phyloP scores from a whole-genome alignment of 805 yeast genomes.

The Candida methanosorbosa region DNA sequence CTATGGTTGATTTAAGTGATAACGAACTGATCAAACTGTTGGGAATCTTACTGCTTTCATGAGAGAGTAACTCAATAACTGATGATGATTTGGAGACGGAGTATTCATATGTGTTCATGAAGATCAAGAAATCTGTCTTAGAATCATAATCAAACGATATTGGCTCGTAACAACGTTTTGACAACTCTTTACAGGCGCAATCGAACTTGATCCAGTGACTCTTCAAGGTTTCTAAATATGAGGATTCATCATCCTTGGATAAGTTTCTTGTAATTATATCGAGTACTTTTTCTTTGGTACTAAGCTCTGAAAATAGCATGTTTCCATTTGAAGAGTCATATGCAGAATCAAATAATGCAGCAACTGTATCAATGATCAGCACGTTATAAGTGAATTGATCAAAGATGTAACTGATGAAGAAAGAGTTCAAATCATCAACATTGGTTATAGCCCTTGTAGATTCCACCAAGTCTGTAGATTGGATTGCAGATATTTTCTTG shows the following conservation, averaged over 20 bases:
- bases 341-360: slow-evolving; percentile 7
- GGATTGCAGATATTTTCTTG: slow-evolving; percentile 2
- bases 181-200: slow-evolving; percentile 63
- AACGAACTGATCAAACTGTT: slow-evolving; percentile 4
- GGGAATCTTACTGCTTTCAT: too few species aligned
- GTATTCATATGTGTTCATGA: slow-evolving; percentile 27
- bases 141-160: slow-evolving; percentile 38
- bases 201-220: slow-evolving; percentile 64
- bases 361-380: slow-evolving; percentile 41
- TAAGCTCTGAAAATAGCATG: too few species aligned
- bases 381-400: slow-evolving; percentile 41
- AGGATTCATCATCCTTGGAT: slow-evolving; percentile 19
- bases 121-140: slow-evolving; percentile 17
- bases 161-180: slow-evolving; percentile 51
- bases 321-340: not conserved
- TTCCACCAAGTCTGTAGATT: slow-evolving; percentile 6
- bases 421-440: slow-evolving; percentile 20
- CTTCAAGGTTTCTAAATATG: slow-evolving; percentile 27
- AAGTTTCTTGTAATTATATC: slow-evolving; percentile 8
- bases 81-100: slow-evolving; percentile 27
- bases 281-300: not conserved
- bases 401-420: slow-evolving; percentile 37
- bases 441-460: not conserved
- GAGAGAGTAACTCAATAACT: slow-evolving; percentile 23
- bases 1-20: slow-evolving; percentile 1